Evolutionary conservation across 202 grass and related monocot species (phyloP).

Genomic region (Hordeum pubiflorum): DNA sequence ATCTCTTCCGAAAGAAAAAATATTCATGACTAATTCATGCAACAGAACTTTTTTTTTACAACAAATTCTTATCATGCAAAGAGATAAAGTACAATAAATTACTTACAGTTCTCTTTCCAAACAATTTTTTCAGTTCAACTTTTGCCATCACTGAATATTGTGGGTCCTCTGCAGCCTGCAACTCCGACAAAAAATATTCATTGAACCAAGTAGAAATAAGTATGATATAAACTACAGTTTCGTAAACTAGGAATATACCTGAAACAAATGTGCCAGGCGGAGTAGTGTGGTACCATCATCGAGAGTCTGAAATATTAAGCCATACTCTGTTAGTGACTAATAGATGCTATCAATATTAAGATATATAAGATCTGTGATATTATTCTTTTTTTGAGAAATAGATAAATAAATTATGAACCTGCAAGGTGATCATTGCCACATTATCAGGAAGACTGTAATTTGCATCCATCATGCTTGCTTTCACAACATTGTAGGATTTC

Average conservation of each 20-base stretch:
- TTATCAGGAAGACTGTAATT: slow-evolving; percentile 83
- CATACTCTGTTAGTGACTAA: neutral
- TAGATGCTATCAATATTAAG: neutral
- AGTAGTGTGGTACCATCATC: slow-evolving; percentile 71
- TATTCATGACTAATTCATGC: neutral
- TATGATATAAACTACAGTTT: neutral
- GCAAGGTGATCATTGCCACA: slow-evolving; percentile 77
- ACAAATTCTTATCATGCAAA: neutral
- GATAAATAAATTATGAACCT: slow-evolving; percentile 29
- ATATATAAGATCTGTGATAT: neutral
- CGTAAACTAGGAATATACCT: slow-evolving; percentile 38
- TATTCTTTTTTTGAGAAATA: too few species aligned
- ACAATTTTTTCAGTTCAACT: slow-evolving; percentile 73
- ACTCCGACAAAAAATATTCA: neutral
- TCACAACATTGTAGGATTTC: slow-evolving; percentile 51
- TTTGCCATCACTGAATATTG: slow-evolving; percentile 52
- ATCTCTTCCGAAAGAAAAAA: neutral
- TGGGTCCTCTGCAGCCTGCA: slow-evolving; percentile 59
- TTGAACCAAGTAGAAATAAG: neutral
- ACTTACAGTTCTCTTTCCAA: slow-evolving; percentile 52
- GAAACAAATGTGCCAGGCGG: slow-evolving; percentile 71
- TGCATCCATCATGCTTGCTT: slow-evolving; percentile 41
- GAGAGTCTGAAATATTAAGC: slow-evolving; percentile 49
- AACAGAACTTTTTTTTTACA: neutral
- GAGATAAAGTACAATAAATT: neutral